Evolutionary conservation across 2,329 filamentous ascomycete species (phyloP), one percentile per base, ranked within the genome.

Genomic region (Pseudogymnoascus sp.): DNA sequence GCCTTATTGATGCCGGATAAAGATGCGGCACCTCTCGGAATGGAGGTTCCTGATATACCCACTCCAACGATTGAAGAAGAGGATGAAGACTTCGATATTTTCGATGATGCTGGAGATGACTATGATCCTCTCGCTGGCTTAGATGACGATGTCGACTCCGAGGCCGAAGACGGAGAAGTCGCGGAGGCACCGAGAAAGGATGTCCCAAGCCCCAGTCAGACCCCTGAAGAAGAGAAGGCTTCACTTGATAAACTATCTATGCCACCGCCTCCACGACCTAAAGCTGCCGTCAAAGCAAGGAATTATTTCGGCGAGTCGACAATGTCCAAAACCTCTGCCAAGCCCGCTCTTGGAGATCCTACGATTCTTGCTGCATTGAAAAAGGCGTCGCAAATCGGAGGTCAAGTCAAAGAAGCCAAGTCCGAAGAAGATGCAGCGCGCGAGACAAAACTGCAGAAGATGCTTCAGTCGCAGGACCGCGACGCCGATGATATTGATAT

Each of bases 401-500:
- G 72, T 19, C 77, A 75, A 49, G 72, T 74, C 2, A 73, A 74
- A 6, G 73, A 72, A 6, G 73, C 75, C 2, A 75, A 76, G 3
- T 72, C 71, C 38, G 74, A 72, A 11, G 77, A 81, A 65, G 80
- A 80, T 64, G 75, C 77, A 5, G 84, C 84, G 1, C 83, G 86
- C 65, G 83, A 88, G 65, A 86, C 86, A 59, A 86, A 88, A 6
- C 84, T 87, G 60, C 88, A 85, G 73, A 88, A 84, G 67, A 89
- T 97, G 78, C 79, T 97, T 5, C 80, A 87, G 68, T 82, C 82
- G 64, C 84, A 86, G 62, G 88, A 90, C 68, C 84, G 92, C 58
- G 93, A 97, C 72, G 85, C 92, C 58, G 87, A 93, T 63, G 93
- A 99, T 75, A 83, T 99, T 76, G 94, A 99, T 71, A 84, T 97